A percentile compares a stretch with the other conserved stretches of the same genome.
Evolutionary conservation across 2,329 filamentous ascomycete species (phyloP).

Genomic region (Grosmannia huntii): DNA sequence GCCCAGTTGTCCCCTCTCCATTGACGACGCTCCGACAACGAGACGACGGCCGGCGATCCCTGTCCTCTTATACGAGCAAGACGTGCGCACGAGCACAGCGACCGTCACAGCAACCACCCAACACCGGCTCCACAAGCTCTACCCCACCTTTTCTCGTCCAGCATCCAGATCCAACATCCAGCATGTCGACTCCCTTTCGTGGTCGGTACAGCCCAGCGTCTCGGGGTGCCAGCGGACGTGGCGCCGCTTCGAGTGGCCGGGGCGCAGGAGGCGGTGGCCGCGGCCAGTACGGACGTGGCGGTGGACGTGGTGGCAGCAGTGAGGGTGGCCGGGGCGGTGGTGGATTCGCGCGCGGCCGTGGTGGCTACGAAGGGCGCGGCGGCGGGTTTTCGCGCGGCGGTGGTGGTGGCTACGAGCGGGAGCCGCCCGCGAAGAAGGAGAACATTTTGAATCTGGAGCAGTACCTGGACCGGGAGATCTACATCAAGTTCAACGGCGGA

Average conservation of each 20-base stretch:
- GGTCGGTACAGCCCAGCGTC: constrained; percentile 12
- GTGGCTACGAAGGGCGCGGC: constrained; percentile 1
- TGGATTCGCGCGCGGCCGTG: constrained; percentile 4
- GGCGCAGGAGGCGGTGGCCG: constrained; percentile 1
- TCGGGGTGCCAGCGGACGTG: constrained; percentile 8
- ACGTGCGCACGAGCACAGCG: too few species aligned
- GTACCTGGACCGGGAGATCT: constrained; percentile 94
- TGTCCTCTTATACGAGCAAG: too few species aligned
- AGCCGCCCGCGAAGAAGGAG: constrained; percentile 91
- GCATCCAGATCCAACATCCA: neutral
- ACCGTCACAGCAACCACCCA: too few species aligned
- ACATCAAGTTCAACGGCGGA: constrained; percentile 92
- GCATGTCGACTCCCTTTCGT: constrained; percentile 12
- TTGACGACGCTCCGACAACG: too few species aligned
- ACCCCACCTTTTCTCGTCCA: too few species aligned
- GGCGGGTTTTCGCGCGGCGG: constrained; percentile 6
- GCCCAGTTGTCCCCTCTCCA: too few species aligned
- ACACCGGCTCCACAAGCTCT: too few species aligned
- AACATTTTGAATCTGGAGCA: constrained; percentile 92
- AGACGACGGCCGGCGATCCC: too few species aligned
- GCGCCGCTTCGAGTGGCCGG: neutral
- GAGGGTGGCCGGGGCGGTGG: constrained; percentile 28
- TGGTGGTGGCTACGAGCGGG: neutral
- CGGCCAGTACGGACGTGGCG: constrained; percentile 4
- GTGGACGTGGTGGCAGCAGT: constrained; percentile 12